phyloP scores from a whole-genome alignment of 371 early-diverging fungal genomes.

The Mortierella sp. region DNA sequence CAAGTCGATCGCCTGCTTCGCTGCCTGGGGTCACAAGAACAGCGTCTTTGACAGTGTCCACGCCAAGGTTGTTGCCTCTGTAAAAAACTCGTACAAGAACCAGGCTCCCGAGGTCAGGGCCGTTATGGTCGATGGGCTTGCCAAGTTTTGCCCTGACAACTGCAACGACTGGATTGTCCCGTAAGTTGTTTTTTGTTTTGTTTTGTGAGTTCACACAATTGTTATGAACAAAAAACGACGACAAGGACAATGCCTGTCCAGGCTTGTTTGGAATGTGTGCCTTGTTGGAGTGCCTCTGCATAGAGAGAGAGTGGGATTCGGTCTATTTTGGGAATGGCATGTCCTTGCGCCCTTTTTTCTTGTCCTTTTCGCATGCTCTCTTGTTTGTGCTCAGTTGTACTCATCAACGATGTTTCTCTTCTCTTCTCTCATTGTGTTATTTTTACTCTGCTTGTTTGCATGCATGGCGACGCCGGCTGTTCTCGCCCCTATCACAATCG shows the following conservation, averaged over 20 bases:
- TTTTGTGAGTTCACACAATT: background rate
- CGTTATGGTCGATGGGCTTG: constrained; percentile 26
- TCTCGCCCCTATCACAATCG: background rate
- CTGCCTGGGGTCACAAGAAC: constrained; percentile 32
- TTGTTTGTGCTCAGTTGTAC: background rate
- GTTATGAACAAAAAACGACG: background rate
- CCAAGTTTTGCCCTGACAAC: constrained; percentile 37
- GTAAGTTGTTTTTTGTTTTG: constrained; percentile 20
- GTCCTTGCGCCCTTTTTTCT: background rate
- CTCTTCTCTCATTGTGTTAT: background rate
- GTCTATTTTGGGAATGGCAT: background rate
- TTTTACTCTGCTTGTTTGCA: background rate
- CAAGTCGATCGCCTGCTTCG: constrained; percentile 46
- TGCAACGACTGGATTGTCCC: constrained; percentile 41
- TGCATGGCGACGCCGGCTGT: background rate
- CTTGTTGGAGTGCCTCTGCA: no score
- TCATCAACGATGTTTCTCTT: background rate
- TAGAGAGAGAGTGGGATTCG: background rate
- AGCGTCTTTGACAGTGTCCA: constrained; percentile 39
- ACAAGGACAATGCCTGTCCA: background rate
- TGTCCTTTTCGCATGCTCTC: background rate
- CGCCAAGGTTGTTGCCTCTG: constrained; percentile 7
- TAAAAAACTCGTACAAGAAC: constrained; percentile 3
- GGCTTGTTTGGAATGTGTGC: background rate
- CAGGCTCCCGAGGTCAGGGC: constrained; percentile 9